Percentiles rank a stretch among this genome's conserved stretches.
Conservation (phyloP, 192 early-diverging fungal genomes). For the Funneliformis mosseae region DNA sequence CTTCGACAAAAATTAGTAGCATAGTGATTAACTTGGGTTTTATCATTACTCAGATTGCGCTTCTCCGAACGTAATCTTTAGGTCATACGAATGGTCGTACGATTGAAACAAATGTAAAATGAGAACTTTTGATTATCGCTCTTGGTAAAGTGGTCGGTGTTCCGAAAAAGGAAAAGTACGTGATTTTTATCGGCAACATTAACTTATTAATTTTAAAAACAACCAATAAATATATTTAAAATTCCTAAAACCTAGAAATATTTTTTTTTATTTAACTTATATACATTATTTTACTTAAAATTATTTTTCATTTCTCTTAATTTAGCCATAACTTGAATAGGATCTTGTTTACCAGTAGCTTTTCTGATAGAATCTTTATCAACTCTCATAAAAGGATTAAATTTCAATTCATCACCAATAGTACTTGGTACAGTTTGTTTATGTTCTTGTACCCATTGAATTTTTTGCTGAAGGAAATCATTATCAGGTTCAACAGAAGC, state of each 20-base stretch:
- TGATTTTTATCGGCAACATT: too few species aligned
- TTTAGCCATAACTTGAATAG: constrained; percentile 73
- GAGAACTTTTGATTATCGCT: too few species aligned
- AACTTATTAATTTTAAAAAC: too few species aligned
- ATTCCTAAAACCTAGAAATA: neutral
- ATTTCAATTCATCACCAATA: constrained; percentile 82
- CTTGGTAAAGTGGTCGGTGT: too few species aligned
- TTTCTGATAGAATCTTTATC: constrained; percentile 60
- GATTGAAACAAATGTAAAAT: too few species aligned
- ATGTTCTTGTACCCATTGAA: constrained; percentile 54
- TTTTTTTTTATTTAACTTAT: neutral
- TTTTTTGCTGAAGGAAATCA: constrained; percentile 62
- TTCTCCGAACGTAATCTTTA: too few species aligned
- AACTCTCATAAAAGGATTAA: constrained; percentile 91
- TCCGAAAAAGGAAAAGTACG: too few species aligned
- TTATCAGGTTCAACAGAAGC: constrained; percentile 78
- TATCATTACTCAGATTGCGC: too few species aligned
- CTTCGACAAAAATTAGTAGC: too few species aligned
- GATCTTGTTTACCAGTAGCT: constrained; percentile 60
- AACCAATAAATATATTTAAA: too few species aligned
- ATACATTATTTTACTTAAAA: constrained; percentile 40
- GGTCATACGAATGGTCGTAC: too few species aligned
- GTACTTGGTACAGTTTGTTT: constrained; percentile 80
- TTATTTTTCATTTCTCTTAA: constrained; percentile 83
- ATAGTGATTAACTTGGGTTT: too few species aligned